A percentile compares a stretch with the other conserved stretches of the same genome.
Conservation (phyloP, 192 early-diverging fungal genomes). For the Entophlyctis helioformis region DNA sequence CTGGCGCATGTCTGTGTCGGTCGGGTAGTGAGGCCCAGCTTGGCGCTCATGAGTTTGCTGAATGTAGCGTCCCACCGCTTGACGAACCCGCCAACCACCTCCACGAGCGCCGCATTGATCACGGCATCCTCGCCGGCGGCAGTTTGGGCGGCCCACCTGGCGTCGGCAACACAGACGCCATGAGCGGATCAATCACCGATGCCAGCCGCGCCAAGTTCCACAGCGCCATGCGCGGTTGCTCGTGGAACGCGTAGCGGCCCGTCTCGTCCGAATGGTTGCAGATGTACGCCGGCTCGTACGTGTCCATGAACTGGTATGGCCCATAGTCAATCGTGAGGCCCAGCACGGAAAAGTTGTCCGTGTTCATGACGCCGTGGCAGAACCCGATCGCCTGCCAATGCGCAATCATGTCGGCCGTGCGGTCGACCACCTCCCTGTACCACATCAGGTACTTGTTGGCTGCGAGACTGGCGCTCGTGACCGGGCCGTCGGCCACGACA, state of each 20-base stretch:
- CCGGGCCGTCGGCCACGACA: no score
- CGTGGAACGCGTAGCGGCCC: constrained; percentile 64
- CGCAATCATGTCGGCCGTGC: constrained; percentile 64
- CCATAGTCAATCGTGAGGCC: constrained; percentile 76
- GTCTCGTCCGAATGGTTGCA: constrained; percentile 64
- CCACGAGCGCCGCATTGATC: no score
- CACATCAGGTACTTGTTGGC: constrained; percentile 44
- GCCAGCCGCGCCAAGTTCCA: constrained; percentile 74
- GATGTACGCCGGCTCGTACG: constrained; percentile 58
- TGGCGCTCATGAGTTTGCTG: no score
- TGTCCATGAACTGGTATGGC: constrained; percentile 71
- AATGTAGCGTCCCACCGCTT: no score
- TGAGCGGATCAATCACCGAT: constrained; percentile 46
- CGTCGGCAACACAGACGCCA: no score
- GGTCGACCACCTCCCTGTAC: constrained; percentile 38
- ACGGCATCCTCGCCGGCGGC: no score
- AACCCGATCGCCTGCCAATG: constrained; percentile 71
- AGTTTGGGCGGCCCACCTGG: no score
- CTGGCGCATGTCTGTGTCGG: constrained; percentile 25
- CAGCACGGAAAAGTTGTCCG: constrained; percentile 75
- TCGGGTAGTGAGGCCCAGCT: constrained; percentile 15
- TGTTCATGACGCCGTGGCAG: constrained; percentile 81
- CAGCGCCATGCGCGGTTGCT: constrained; percentile 68
- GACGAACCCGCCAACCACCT: no score
- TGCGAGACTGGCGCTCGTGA: neutral